A percentile compares a stretch with the other conserved stretches of the same genome.
These are phyloP conservation scores for Trichosanthes cucumerina DNA, from an alignment of 306 rosid genomes.

Conservation along the genomic window DNA sequence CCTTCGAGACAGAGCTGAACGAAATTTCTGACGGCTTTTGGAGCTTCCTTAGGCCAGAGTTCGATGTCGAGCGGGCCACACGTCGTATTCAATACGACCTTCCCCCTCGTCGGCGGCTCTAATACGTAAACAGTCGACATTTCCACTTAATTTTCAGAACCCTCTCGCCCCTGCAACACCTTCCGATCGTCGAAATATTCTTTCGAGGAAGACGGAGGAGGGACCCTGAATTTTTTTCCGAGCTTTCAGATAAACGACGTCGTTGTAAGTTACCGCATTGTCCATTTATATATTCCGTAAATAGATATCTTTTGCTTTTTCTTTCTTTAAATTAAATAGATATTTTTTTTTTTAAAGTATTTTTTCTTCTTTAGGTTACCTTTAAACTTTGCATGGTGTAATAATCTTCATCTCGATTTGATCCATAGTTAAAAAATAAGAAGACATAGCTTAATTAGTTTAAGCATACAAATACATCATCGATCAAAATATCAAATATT, in stretches of 20 bases:
- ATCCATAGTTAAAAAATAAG: too few relatives aligned
- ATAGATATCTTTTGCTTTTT: neutral
- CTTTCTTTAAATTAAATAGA: too few relatives aligned
- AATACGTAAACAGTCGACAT: conserved; percentile 90
- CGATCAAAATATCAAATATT: too few relatives aligned
- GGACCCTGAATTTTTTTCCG: neutral
- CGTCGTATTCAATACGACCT: conserved; percentile 70
- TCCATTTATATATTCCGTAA: neutral
- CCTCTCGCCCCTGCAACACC: neutral
- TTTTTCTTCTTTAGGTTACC: too few relatives aligned
- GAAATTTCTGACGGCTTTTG: conserved; percentile 87
- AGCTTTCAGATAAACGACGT: neutral
- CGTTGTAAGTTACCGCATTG: neutral
- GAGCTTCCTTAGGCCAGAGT: conserved; percentile 96
- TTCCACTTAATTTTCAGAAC: neutral
- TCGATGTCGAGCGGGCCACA: conserved; percentile 86
- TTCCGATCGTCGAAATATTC: neutral
- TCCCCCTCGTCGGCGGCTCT: conserved; percentile 96
- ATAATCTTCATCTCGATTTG: too few relatives aligned
- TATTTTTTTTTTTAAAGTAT: too few relatives aligned
- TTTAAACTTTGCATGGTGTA: too few relatives aligned
- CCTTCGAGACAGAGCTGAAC: conserved; percentile 95
- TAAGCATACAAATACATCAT: too few relatives aligned
- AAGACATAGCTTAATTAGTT: too few relatives aligned
- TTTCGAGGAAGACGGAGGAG: neutral